Conservation (phyloP, 306 rosid species). For the Gynostemma pentaphyllum region DNA sequence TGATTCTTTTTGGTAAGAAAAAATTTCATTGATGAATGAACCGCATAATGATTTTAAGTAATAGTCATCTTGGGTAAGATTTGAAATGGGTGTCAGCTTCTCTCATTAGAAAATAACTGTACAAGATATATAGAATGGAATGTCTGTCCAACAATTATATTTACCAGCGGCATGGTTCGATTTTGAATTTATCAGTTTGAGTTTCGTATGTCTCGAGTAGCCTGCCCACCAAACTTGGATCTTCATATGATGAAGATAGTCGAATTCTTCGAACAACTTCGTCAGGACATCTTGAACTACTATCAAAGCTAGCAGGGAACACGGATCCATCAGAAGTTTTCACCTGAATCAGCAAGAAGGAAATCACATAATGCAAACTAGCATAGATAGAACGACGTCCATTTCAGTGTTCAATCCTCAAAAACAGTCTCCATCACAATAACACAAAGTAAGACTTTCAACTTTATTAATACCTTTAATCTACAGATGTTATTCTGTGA, state of each 20-base stretch:
- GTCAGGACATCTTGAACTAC: conserved; percentile 71
- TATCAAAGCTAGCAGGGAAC: conserved; percentile 54
- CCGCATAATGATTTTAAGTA: no score
- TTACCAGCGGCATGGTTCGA: conserved; percentile 79
- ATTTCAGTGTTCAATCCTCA: neutral
- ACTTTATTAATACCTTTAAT: no score
- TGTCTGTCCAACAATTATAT: conserved; percentile 5
- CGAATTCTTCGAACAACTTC: conserved; percentile 77
- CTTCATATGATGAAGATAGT: conserved; percentile 46
- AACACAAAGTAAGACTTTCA: no score
- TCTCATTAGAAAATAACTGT: neutral
- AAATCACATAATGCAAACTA: neutral
- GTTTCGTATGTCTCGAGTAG: conserved; percentile 76
- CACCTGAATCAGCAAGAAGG: conserved; percentile 33
- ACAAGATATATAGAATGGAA: no score
- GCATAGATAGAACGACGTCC: conserved; percentile 1
- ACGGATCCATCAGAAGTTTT: conserved; percentile 49
- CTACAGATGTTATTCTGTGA: no score
- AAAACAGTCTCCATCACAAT: neutral
- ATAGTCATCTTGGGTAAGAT: neutral
- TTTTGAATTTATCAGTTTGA: conserved; percentile 46
- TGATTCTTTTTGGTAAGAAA: no score
- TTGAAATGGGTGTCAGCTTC: neutral
- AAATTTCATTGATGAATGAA: no score
- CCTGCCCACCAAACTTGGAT: conserved; percentile 45